phyloP scores from a whole-genome alignment of 2,329 filamentous ascomycete species.

The Metarhizium robertsii region DNA sequence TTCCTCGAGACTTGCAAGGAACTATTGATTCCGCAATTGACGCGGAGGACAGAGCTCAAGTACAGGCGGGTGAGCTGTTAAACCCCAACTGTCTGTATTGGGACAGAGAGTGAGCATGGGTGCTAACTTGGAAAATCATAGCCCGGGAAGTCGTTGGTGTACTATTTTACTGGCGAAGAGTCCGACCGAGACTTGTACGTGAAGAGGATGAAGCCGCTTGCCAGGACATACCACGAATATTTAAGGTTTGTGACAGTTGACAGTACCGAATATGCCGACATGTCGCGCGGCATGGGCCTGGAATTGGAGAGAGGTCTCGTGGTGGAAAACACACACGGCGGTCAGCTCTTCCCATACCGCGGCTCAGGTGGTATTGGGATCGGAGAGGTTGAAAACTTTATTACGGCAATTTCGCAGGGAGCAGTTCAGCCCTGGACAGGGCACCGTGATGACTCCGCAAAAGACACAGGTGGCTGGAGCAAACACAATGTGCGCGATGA shows the following conservation, averaged over 20 bases:
- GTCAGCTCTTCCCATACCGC: constrained; percentile 23
- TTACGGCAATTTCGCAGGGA: constrained; percentile 33
- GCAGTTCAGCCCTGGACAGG: constrained; percentile 14
- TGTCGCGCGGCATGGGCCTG: constrained; percentile 28
- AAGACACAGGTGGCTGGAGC: too few species aligned
- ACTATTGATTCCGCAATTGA: too few species aligned
- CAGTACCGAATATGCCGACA: constrained; percentile 33
- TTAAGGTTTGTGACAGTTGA: constrained; percentile 39
- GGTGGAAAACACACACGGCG: constrained; percentile 34
- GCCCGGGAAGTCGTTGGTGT: constrained; percentile 16
- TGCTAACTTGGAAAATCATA: constrained; percentile 12
- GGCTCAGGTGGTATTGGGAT: constrained; percentile 19
- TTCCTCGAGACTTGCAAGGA: too few species aligned
- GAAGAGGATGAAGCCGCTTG: constrained; percentile 26
- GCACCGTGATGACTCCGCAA: too few species aligned
- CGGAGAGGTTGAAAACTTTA: constrained; percentile 30
- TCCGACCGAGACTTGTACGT: constrained; percentile 26
- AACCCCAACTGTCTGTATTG: neutral
- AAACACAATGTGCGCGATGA: too few species aligned
- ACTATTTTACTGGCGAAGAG: constrained; percentile 17
- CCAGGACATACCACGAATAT: constrained; percentile 36
- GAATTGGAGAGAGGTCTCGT: constrained; percentile 21
- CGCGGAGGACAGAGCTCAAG: too few species aligned
- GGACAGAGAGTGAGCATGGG: constrained; percentile 29
- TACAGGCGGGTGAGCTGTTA: neutral